A percentile compares a stretch with the other conserved stretches of the same genome.
Conservation (phyloP, 495 filamentous ascomycete genomes). For the Penicillium robsamsonii region DNA sequence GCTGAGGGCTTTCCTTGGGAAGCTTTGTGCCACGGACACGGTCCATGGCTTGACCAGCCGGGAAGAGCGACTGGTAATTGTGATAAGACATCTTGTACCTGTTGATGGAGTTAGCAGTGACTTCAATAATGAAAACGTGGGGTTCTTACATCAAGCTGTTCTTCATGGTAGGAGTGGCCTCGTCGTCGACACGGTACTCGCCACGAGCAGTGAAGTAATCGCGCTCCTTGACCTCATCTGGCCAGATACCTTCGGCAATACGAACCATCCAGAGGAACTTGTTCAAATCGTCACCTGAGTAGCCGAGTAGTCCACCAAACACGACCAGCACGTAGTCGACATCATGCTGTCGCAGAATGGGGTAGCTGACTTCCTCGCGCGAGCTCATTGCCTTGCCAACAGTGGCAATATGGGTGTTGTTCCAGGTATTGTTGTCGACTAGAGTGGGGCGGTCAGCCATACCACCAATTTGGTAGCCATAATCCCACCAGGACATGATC, state of each 20-base stretch:
- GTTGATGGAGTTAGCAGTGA: constrained; percentile 36
- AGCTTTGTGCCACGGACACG: constrained; percentile 79
- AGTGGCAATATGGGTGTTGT: constrained; percentile 99
- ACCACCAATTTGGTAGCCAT: constrained; percentile 99
- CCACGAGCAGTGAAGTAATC: constrained; percentile 93
- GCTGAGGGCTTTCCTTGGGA: constrained; percentile 81
- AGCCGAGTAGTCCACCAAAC: constrained; percentile 93
- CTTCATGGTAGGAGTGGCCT: constrained; percentile 96
- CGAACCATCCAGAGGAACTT: constrained; percentile 99
- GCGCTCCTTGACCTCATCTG: constrained; percentile 95
- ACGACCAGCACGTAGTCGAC: constrained; percentile 98
- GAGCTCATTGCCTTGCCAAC: constrained; percentile 99
- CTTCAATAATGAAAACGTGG: neutral
- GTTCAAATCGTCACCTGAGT: constrained; percentile 99
- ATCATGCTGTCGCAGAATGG: constrained; percentile 96
- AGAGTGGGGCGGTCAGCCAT: constrained; percentile 98
- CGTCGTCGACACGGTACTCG: constrained; percentile 92
- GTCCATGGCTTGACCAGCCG: constrained; percentile 84
- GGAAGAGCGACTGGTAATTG: constrained; percentile 93
- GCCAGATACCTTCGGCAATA: constrained; percentile 99
- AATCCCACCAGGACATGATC: constrained; percentile 99
- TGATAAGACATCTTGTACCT: constrained; percentile 99
- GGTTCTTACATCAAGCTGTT: constrained; percentile 93
- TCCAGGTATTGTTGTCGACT: constrained; percentile 99
- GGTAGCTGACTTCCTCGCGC: constrained; percentile 95